Percentiles rank a stretch among this genome's conserved stretches.
phyloP scores from a whole-genome alignment of 192 early-diverging fungal species.

The Coemansia sp. region DNA sequence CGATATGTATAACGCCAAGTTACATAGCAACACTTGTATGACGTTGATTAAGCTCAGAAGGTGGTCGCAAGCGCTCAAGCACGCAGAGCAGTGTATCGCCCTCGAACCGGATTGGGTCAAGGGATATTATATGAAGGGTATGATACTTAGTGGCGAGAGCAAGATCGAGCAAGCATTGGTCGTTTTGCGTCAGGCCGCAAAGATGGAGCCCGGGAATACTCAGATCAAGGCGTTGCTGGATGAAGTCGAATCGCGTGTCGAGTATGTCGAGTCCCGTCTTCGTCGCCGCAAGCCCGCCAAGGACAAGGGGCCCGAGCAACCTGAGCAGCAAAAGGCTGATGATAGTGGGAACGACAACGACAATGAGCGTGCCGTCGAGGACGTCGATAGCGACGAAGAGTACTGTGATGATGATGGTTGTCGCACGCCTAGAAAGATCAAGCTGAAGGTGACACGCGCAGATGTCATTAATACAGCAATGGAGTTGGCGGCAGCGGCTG shows the following conservation, averaged over 20 bases:
- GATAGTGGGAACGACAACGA: conserved; percentile 38
- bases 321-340: conserved; percentile 7
- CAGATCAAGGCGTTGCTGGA: conserved; percentile 46
- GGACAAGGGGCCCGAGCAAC: conserved; percentile 6
- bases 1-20: conserved; percentile 55
- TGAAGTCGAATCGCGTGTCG: conserved; percentile 51
- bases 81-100: conserved; percentile 59
- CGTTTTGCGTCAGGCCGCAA: conserved; percentile 35
- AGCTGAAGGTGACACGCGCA: conserved; percentile 47
- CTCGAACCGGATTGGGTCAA: conserved; percentile 58
- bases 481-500: conserved; percentile 43
- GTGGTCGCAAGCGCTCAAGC: conserved; percentile 55
- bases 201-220: conserved; percentile 43
- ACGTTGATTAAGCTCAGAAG: conserved; percentile 52
- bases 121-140: conserved; percentile 58
- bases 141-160: conserved; percentile 54
- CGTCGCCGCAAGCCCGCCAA: conserved; percentile 40
- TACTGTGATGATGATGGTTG: conserved; percentile 50
- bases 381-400: conserved; percentile 57
- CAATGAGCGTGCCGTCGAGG: conserved; percentile 26
- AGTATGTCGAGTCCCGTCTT: conserved; percentile 51
- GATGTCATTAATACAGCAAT: conserved; percentile 32
- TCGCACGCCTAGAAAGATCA: conserved; percentile 46
- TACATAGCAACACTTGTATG: conserved; percentile 59
- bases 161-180: conserved; percentile 48